Percentiles rank a stretch among this genome's conserved stretches.
Conservation (phyloP, 164 flowering plant genomes). For the Pachysandra terminalis region DNA sequence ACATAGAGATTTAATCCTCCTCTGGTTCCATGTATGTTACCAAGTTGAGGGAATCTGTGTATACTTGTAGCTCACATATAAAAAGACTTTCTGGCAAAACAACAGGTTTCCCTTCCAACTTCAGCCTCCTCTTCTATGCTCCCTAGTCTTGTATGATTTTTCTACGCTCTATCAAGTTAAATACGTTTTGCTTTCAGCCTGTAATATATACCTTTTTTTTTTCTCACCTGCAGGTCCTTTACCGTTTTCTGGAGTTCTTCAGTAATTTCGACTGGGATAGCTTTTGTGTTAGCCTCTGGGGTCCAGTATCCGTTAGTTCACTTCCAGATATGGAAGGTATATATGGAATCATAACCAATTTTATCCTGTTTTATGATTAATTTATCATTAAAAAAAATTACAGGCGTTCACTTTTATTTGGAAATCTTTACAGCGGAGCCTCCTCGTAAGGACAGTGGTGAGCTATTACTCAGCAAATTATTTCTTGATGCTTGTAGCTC, state of each 20-base stretch:
- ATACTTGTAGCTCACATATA: too few species aligned
- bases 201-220: neutral
- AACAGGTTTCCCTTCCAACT: too few species aligned
- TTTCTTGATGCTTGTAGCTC: slow-evolving; percentile 78
- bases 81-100: too few species aligned
- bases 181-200: slow-evolving; percentile 5
- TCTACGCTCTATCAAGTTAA: neutral
- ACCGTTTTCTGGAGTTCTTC: slow-evolving; percentile 92
- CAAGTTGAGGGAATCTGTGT: too few species aligned
- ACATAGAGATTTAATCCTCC: too few species aligned
- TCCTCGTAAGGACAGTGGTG: slow-evolving; percentile 84
- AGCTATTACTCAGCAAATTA: slow-evolving; percentile 60
- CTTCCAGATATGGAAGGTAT: slow-evolving; percentile 89
- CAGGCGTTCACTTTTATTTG: neutral
- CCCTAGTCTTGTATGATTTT: too few species aligned
- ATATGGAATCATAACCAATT: neutral
- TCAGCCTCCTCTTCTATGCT: too few species aligned
- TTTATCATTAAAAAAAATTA: neutral
- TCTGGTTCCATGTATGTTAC: too few species aligned
- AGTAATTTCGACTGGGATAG: slow-evolving; percentile 98
- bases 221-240: slow-evolving; percentile 65
- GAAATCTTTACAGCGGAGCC: slow-evolving; percentile 66
- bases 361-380: too few species aligned
- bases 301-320: slow-evolving; percentile 81
- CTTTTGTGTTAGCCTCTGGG: slow-evolving; percentile 94